Percentiles rank a stretch among this genome's conserved stretches.
These are phyloP conservation scores for Cryptococcus jaspeensis DNA, from an alignment of 1,284 basidiomycete genomes.

Conservation along the genomic window DNA sequence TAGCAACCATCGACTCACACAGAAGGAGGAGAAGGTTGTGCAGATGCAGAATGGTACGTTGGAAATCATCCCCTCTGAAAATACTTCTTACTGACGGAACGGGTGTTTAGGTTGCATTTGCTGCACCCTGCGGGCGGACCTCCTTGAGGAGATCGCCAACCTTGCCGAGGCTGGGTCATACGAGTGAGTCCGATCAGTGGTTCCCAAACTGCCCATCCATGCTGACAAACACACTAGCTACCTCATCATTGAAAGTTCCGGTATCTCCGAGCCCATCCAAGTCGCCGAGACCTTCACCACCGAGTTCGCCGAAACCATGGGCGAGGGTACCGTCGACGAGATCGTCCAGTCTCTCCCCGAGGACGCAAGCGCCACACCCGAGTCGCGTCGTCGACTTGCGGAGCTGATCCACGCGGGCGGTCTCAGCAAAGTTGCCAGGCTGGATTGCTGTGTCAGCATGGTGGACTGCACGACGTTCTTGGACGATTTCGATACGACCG, in stretches of 20 bases:
- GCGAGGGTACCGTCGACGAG: constrained; percentile 40
- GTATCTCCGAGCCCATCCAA: constrained; percentile 55
- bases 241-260: constrained; percentile 54
- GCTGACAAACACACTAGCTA: constrained; percentile 31
- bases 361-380: constrained; percentile 15
- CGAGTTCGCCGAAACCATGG: constrained; percentile 48
- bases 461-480: constrained; percentile 49
- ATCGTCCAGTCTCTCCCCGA: constrained; percentile 35
- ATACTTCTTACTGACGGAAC: not conserved
- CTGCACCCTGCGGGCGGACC: constrained; percentile 55
- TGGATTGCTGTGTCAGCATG: constrained; percentile 46
- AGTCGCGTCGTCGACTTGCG: constrained; percentile 40
- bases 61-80: too few species aligned
- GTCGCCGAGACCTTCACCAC: constrained; percentile 52
- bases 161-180: constrained; percentile 49
- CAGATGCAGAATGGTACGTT: constrained; percentile 52
- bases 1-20: constrained; percentile 50
- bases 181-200: constrained; percentile 28
- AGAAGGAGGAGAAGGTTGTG: constrained; percentile 52
- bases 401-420: constrained; percentile 52
- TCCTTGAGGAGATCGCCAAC: constrained; percentile 54
- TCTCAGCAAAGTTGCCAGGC: constrained; percentile 44
- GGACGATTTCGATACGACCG: constrained; percentile 52
- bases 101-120: constrained; percentile 52
- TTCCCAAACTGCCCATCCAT: too few species aligned